Evolutionary conservation across 805 yeast genomes (phyloP).

Genomic region (Ogataea henricii): DNA sequence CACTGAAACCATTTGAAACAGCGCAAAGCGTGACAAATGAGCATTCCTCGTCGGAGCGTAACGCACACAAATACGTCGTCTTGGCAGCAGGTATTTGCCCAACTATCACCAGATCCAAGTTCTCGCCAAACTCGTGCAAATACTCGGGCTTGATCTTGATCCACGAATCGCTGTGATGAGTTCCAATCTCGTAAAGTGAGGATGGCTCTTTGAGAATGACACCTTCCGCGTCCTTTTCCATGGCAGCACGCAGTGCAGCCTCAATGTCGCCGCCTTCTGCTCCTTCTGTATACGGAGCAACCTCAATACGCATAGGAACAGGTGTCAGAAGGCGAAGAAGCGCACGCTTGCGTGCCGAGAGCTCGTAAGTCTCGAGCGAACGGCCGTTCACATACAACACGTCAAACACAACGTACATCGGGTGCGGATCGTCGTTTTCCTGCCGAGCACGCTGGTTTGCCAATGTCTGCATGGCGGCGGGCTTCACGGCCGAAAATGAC

Average conservation of each 20-base stretch:
- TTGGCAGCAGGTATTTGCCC: slow-evolving; percentile 79
- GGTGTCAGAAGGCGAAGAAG: slow-evolving; percentile 45
- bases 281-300: slow-evolving; percentile 44
- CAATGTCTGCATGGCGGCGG: slow-evolving; percentile 61
- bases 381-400: slow-evolving; percentile 67
- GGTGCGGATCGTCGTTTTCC: slow-evolving; percentile 36
- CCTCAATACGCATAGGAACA: slow-evolving; percentile 52
- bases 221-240: slow-evolving; percentile 75
- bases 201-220: slow-evolving; percentile 68
- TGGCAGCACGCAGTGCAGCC: slow-evolving; percentile 55
- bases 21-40: slow-evolving; percentile 68
- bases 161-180: slow-evolving; percentile 64
- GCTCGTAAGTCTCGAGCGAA: slow-evolving; percentile 55
- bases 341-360: slow-evolving; percentile 56
- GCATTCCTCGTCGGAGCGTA: slow-evolving; percentile 45
- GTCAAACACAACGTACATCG: slow-evolving; percentile 71
- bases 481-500: slow-evolving; percentile 81
- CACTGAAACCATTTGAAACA: slow-evolving; percentile 82
- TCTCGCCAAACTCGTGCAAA: slow-evolving; percentile 81
- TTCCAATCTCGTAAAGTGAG: slow-evolving; percentile 61
- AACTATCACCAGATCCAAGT: slow-evolving; percentile 74
- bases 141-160: slow-evolving; percentile 91
- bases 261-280: slow-evolving; percentile 54
- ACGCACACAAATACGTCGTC: slow-evolving; percentile 71
- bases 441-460: slow-evolving; percentile 28